Conservation (phyloP, 2,329 filamentous ascomycete genomes). For the Monilinia fructicola region DNA sequence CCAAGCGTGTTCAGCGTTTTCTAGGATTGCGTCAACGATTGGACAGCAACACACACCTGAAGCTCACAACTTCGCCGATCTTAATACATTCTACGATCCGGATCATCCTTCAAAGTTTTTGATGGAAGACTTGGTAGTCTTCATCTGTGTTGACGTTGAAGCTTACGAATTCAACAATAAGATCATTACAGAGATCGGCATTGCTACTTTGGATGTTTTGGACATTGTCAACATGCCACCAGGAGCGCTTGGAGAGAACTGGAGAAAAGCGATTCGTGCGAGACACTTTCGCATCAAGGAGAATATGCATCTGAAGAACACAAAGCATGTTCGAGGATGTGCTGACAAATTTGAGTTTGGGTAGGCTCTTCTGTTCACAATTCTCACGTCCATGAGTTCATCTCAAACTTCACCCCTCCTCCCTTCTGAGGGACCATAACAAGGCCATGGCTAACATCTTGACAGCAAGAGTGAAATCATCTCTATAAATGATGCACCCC, state of each 20-base stretch:
- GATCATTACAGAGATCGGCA: constrained; percentile 79
- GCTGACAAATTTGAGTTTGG: constrained; percentile 76
- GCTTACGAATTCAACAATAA: constrained; percentile 67
- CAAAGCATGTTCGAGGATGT: constrained; percentile 67
- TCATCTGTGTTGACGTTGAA: constrained; percentile 82
- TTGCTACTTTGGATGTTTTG: constrained; percentile 74
- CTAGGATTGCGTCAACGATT: constrained; percentile 60
- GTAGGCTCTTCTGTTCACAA: constrained; percentile 44
- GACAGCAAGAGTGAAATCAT: constrained; percentile 55
- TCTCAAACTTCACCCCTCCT: not conserved
- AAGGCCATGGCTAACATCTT: not conserved
- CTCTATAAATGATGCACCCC: constrained; percentile 45
- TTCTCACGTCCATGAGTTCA: not conserved
- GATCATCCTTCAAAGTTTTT: constrained; percentile 47
- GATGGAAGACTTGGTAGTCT: constrained; percentile 59
- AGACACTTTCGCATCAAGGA: constrained; percentile 79
- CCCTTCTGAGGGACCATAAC: not conserved
- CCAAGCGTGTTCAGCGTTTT: constrained; percentile 67
- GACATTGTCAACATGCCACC: constrained; percentile 55
- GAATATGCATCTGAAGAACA: constrained; percentile 64
- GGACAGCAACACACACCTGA: constrained; percentile 15
- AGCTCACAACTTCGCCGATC: constrained; percentile 29
- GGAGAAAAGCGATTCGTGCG: constrained; percentile 65
- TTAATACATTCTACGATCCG: constrained; percentile 45
- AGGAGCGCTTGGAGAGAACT: constrained; percentile 61